Conservation (phyloP, 2,329 filamentous ascomycete species). For the Cladosporium sp. region DNA sequence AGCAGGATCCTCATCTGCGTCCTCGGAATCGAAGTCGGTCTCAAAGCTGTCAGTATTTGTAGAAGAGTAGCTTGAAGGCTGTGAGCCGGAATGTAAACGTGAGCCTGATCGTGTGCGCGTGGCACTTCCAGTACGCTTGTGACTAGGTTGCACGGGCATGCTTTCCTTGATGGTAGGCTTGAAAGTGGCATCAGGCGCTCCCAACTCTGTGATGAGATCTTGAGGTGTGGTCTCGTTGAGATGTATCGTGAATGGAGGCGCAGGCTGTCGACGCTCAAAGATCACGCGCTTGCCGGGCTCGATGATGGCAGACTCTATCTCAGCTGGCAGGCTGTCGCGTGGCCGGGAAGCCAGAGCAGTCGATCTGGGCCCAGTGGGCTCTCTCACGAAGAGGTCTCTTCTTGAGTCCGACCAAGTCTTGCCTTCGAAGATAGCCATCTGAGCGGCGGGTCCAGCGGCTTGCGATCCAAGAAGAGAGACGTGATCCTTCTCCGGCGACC, state of each 20-base stretch:
- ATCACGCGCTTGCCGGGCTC: slow-evolving; percentile 75
- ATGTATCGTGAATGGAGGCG: slow-evolving; percentile 66
- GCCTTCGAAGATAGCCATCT: slow-evolving; percentile 89
- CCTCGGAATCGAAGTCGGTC: slow-evolving; percentile 49
- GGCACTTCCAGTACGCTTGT: slow-evolving; percentile 28
- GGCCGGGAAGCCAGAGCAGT: slow-evolving; percentile 68
- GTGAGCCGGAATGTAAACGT: slow-evolving; percentile 29
- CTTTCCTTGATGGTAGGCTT: slow-evolving; percentile 28
- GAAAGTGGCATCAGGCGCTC: slow-evolving; percentile 91
- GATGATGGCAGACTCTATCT: slow-evolving; percentile 78
- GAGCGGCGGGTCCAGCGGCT: slow-evolving; percentile 71
- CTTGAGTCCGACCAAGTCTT: slow-evolving; percentile 87
- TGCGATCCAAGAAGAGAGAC: slow-evolving; percentile 81
- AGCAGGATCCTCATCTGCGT: slow-evolving; percentile 57
- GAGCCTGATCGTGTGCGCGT: slow-evolving; percentile 26
- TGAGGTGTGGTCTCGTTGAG: slow-evolving; percentile 89
- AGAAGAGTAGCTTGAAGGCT: slow-evolving; percentile 40
- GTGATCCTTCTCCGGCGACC: slow-evolving; percentile 76
- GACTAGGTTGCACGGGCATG: slow-evolving; percentile 22
- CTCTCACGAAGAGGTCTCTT: slow-evolving; percentile 71
- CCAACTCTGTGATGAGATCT: slow-evolving; percentile 85
- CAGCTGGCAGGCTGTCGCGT: slow-evolving; percentile 80
- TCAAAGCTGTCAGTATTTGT: slow-evolving; percentile 46
- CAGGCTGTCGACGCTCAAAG: slow-evolving; percentile 70
- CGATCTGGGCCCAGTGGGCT: slow-evolving; percentile 71